A percentile compares a stretch with the other conserved stretches of the same genome.
Evolutionary conservation across 108 stramenopile genomes (phyloP).

Genomic region (Parietichytrium sp.): DNA sequence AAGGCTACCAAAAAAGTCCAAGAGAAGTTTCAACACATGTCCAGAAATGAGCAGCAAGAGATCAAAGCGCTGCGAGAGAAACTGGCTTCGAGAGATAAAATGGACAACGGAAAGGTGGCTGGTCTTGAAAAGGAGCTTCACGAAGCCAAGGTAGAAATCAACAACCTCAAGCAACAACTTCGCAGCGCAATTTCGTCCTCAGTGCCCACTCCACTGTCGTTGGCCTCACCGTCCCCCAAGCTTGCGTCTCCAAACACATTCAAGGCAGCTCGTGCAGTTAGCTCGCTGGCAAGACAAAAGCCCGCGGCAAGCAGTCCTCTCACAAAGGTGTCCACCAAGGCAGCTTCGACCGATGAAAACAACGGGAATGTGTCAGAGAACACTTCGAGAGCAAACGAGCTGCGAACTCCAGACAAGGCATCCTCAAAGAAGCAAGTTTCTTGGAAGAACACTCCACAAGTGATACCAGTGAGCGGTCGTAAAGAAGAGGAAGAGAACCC

Average conservation of each 20-base stretch:
- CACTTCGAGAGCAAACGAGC: too few species aligned
- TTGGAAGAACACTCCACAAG: conserved; percentile 25
- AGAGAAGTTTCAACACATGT: background rate
- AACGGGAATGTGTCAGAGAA: too few species aligned
- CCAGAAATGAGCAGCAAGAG: background rate
- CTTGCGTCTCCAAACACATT: too few species aligned
- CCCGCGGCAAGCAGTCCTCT: too few species aligned
- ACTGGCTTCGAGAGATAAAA: background rate
- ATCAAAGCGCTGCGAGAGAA: conserved; percentile 17
- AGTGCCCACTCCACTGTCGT: background rate
- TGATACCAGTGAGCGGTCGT: background rate
- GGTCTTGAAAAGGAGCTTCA: background rate
- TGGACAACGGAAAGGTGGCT: background rate
- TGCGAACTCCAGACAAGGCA: background rate
- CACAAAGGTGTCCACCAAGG: too few species aligned
- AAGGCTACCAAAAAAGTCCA: background rate
- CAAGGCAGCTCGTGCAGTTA: too few species aligned
- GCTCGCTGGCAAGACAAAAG: too few species aligned
- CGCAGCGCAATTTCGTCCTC: background rate
- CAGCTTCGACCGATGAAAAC: too few species aligned
- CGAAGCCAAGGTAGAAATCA: conserved; percentile 15
- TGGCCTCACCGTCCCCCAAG: too few species aligned
- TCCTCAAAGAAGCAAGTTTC: conserved; percentile 25
- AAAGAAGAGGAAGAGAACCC: background rate
- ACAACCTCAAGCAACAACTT: conserved; percentile 1